Conservation (phyloP, 1,284 basidiomycete species). For the Inonotus hispidus region DNA sequence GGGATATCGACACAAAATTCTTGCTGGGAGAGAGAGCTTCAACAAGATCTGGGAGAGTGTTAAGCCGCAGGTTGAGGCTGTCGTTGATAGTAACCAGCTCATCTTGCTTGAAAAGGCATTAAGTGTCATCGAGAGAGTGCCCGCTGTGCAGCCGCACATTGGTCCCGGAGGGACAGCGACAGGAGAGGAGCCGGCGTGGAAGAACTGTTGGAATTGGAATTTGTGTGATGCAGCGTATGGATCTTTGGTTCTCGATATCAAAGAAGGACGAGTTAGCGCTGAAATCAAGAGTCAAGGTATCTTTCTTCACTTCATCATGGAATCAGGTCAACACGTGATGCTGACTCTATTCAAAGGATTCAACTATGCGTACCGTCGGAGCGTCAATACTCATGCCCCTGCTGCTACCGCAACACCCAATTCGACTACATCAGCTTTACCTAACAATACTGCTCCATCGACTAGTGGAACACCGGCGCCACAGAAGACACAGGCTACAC, state of each 20-base stretch:
- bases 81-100: slow-evolving; percentile 89
- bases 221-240: slow-evolving; percentile 94
- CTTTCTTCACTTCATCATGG: slow-evolving; percentile 20
- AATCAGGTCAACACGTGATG: background rate
- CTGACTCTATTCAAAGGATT: slow-evolving; percentile 54
- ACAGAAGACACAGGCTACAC: slow-evolving; percentile 32
- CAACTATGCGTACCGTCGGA: slow-evolving; percentile 90
- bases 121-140: slow-evolving; percentile 77
- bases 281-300: slow-evolving; percentile 90
- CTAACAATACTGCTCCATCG: slow-evolving; percentile 27
- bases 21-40: slow-evolving; percentile 77
- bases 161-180: slow-evolving; percentile 49
- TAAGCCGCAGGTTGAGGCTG: slow-evolving; percentile 85
- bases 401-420: slow-evolving; percentile 34
- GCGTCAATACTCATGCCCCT: slow-evolving; percentile 39
- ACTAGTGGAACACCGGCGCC: slow-evolving; percentile 35
- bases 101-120: slow-evolving; percentile 88
- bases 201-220: slow-evolving; percentile 99
- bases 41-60: slow-evolving; percentile 93
- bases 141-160: slow-evolving; percentile 53
- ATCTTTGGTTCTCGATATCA: slow-evolving; percentile 81
- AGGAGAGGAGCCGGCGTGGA: slow-evolving; percentile 87
- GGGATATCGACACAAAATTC: slow-evolving; percentile 80
- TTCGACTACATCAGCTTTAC: slow-evolving; percentile 34
- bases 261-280: slow-evolving; percentile 86